Conservation (phyloP, 169 alveolate species). For the Plasmodium billcollinsi region DNA sequence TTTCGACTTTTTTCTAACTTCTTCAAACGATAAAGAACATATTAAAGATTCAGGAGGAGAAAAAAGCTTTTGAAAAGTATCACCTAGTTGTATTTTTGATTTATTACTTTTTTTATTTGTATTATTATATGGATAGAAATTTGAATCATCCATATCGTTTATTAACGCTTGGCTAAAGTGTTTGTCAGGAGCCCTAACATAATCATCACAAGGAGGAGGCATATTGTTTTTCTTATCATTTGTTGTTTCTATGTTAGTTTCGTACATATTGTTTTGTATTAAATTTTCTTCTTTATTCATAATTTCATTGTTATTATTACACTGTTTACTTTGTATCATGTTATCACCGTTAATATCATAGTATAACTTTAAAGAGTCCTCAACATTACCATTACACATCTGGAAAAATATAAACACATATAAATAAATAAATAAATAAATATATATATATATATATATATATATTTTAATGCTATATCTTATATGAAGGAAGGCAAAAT, state of each 20-base stretch:
- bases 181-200: conserved; percentile 58
- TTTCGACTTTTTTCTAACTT: conserved; percentile 37
- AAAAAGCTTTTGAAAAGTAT: conserved; percentile 52
- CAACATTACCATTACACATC: conserved; percentile 66
- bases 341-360: conserved; percentile 36
- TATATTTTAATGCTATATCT: neutral
- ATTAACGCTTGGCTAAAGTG: conserved; percentile 69
- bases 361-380: conserved; percentile 34
- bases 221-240: neutral
- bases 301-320: neutral
- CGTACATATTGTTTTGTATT: neutral
- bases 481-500: neutral
- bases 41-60: conserved; percentile 43
- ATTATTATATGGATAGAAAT: conserved; percentile 15
- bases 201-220: conserved; percentile 9
- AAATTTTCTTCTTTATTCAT: neutral
- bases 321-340: neutral
- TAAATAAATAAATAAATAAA: conserved; percentile 11
- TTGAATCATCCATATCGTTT: conserved; percentile 64
- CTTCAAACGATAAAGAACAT: conserved; percentile 55
- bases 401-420: neutral
- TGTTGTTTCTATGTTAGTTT: neutral
- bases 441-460: neutral
- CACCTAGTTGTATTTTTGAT: conserved; percentile 38
- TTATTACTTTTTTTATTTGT: conserved; percentile 26